These are phyloP conservation scores for Aegilops tauschii DNA, from an alignment of 176 grass and related monocot species.

Conservation along the genomic window DNA sequence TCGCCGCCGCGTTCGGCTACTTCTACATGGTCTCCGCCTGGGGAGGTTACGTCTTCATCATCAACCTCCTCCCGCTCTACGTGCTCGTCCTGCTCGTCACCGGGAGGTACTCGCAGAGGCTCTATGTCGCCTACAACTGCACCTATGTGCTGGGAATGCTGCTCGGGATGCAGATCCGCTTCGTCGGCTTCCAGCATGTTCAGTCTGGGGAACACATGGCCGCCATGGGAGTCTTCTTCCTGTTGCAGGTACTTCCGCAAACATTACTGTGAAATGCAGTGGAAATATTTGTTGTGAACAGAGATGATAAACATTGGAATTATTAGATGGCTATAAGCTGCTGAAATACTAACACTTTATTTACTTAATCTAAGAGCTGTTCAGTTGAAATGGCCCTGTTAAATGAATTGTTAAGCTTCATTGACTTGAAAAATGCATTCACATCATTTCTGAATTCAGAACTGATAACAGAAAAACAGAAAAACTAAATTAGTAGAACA, in stretches of 20 bases:
- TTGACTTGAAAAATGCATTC: not conserved
- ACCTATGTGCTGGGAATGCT: conserved; percentile 93
- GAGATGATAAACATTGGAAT: not conserved
- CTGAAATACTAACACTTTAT: not conserved
- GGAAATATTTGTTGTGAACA: not conserved
- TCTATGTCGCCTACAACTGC: conserved; percentile 97
- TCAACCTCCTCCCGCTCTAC: conserved; percentile 92
- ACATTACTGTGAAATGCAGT: not conserved
- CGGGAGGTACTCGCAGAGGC: conserved; percentile 92
- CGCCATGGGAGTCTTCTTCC: conserved; percentile 93
- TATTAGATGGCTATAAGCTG: not conserved
- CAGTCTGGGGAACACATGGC: conserved; percentile 99
- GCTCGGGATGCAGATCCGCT: conserved; percentile 97
- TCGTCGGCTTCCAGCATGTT: conserved; percentile 96
- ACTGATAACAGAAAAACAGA: not conserved
- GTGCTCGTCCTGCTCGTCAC: conserved; percentile 91
- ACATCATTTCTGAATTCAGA: not conserved
- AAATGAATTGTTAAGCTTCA: not conserved
- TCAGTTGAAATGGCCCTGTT: not conserved
- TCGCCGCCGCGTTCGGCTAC: conserved; percentile 88
- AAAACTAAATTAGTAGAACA: not conserved
- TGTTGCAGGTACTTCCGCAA: conserved; percentile 61
- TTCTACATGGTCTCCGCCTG: conserved; percentile 99
- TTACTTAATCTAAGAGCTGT: not conserved
- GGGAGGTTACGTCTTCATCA: conserved; percentile 99